These are phyloP conservation scores for Xylaria sp. DNA, from an alignment of 2,329 filamentous ascomycete species.

Conservation along the genomic window DNA sequence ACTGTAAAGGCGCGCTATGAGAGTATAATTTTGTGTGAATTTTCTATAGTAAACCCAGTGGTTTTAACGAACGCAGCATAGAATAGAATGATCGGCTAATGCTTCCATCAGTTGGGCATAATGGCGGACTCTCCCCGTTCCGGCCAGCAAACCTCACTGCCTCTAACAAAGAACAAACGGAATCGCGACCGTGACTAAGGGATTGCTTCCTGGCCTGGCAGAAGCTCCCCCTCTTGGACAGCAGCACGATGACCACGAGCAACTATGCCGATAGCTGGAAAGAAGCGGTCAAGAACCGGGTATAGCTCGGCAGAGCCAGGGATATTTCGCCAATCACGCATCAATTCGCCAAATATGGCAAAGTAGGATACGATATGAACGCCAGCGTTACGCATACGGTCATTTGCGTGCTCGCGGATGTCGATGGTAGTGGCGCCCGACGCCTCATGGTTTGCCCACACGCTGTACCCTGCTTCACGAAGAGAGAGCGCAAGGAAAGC, in stretches of 20 bases:
- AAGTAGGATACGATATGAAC: conserved; percentile 69
- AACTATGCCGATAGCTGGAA: conserved; percentile 68
- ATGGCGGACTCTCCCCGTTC: no score
- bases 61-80: no score
- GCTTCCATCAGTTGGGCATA: no score
- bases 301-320: conserved; percentile 62
- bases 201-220: conserved; percentile 56
- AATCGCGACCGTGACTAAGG: background rate
- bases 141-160: background rate
- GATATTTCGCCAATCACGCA: conserved; percentile 70
- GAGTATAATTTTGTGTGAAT: no score
- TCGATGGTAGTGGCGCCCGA: conserved; percentile 68
- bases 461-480: conserved; percentile 71
- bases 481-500: conserved; percentile 76
- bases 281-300: conserved; percentile 68
- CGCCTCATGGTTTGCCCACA: conserved; percentile 75
- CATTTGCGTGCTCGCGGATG: conserved; percentile 67
- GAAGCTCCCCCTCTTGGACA: conserved; percentile 62
- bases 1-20: no score
- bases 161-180: background rate
- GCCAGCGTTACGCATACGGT: conserved; percentile 69
- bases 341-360: conserved; percentile 68
- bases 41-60: no score
- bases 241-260: conserved; percentile 67
- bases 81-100: no score